Percentiles rank a stretch among this genome's conserved stretches.
These are phyloP conservation scores for Leptographium galeiforme DNA, from an alignment of 2,329 filamentous ascomycete species.

Conservation along the genomic window DNA sequence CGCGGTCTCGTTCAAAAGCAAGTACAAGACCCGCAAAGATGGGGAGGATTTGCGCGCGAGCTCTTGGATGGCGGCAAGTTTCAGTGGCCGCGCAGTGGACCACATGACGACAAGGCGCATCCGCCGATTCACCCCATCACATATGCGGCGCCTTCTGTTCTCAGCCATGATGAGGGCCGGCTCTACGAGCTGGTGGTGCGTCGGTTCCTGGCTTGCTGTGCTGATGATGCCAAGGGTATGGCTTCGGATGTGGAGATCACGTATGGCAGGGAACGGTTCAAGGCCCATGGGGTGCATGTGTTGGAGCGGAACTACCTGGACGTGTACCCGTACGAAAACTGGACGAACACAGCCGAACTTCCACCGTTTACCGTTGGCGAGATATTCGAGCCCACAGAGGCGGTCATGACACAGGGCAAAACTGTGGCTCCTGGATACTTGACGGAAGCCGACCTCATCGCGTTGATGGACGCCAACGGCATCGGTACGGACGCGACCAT, in stretches of 20 bases:
- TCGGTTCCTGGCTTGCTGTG: constrained; percentile 89
- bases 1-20: constrained; percentile 73
- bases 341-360: constrained; percentile 75
- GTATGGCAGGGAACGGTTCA: constrained; percentile 75
- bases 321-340: constrained; percentile 92
- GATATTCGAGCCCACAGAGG: constrained; percentile 74
- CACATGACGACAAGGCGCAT: constrained; percentile 91
- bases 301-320: constrained; percentile 86
- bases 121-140: constrained; percentile 92
- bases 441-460: constrained; percentile 90
- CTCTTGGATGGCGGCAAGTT: constrained; percentile 61
- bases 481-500: constrained; percentile 98
- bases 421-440: constrained; percentile 75
- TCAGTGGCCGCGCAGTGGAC: constrained; percentile 65
- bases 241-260: constrained; percentile 72
- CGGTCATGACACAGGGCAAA: constrained; percentile 80
- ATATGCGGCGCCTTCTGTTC: constrained; percentile 56
- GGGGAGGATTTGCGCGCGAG: constrained; percentile 69
- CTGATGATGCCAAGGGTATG: constrained; percentile 80
- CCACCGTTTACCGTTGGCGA: constrained; percentile 72
- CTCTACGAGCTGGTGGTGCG: constrained; percentile 90
- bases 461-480: constrained; percentile 94
- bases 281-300: constrained; percentile 71
- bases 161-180: constrained; percentile 53
- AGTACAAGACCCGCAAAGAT: constrained; percentile 50